Percentiles rank a stretch among this genome's conserved stretches.
These are phyloP conservation scores for Candida tammaniensis DNA, from an alignment of 805 yeast genomes.

Conservation along the genomic window DNA sequence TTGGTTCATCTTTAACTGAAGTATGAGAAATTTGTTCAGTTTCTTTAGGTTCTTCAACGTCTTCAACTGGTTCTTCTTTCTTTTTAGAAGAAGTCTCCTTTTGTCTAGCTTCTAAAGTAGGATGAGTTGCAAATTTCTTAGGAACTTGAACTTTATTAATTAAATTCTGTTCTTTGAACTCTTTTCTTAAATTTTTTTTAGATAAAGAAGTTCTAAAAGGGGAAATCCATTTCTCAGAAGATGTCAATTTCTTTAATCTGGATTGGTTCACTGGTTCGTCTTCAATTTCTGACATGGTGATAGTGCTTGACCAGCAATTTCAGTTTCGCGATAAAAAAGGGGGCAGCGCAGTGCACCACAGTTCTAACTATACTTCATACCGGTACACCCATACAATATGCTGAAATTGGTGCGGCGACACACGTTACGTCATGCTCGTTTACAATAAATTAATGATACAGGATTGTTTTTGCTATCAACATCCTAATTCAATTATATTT, in stretches of 20 bases:
- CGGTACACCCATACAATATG: no score
- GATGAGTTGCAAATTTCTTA: conserved; percentile 38
- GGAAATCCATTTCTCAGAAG: conserved; percentile 36
- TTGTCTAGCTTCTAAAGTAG: conserved; percentile 24
- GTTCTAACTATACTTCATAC: no score
- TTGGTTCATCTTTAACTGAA: conserved; percentile 10
- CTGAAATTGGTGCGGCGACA: no score
- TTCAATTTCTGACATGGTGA: no score
- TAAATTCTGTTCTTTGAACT: conserved; percentile 33
- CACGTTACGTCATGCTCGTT: no score
- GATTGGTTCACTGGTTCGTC: no score
- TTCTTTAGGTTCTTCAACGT: conserved; percentile 11
- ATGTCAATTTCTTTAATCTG: conserved; percentile 28
- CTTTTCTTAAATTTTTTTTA: conserved; percentile 31
- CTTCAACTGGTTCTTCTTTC: conserved; percentile 16
- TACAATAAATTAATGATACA: no score
- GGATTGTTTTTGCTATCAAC: no score
- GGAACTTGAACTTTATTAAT: conserved; percentile 36
- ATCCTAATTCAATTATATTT: no score
- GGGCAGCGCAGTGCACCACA: no score
- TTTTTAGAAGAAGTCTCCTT: conserved; percentile 18
- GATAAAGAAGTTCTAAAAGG: conserved; percentile 34
- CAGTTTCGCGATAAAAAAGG: no score
- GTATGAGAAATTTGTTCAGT: conserved; percentile 14
- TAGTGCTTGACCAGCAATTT: no score